Conservation (phyloP, 2,329 filamentous ascomycete genomes). For the Claviceps quebecensis region DNA sequence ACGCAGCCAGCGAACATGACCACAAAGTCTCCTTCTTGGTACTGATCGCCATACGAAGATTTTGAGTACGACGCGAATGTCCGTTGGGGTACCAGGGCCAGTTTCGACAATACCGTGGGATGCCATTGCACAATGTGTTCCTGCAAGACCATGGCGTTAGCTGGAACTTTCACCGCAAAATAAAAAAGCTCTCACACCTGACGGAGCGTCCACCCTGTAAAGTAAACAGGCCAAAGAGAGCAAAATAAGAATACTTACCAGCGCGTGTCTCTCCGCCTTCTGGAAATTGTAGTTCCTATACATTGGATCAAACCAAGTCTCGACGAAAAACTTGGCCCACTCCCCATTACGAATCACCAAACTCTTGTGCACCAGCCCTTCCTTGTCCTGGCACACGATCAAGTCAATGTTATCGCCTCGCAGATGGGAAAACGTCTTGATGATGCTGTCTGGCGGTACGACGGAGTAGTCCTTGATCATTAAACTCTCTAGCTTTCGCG, state of each 20-base stretch:
- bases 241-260: slow-evolving; percentile 41
- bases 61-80: slow-evolving; percentile 65
- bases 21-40: slow-evolving; percentile 73
- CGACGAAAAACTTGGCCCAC: slow-evolving; percentile 85
- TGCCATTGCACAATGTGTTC: slow-evolving; percentile 94
- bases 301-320: slow-evolving; percentile 91
- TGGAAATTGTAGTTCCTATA: slow-evolving; percentile 94
- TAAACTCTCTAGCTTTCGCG: slow-evolving; percentile 51
- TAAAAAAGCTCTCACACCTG: no score
- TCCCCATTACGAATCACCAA: slow-evolving; percentile 72
- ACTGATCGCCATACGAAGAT: slow-evolving; percentile 44
- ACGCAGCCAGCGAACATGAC: slow-evolving; percentile 67
- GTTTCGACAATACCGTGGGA: slow-evolving; percentile 79
- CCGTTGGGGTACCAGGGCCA: slow-evolving; percentile 80
- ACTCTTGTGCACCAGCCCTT: slow-evolving; percentile 63
- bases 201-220: no score
- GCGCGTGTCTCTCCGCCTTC: slow-evolving; percentile 79
- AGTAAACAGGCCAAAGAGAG: no score
- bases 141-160: slow-evolving; percentile 24
- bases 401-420: slow-evolving; percentile 65
- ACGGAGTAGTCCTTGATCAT: slow-evolving; percentile 81
- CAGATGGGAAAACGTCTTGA: slow-evolving; percentile 82
- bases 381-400: slow-evolving; percentile 70
- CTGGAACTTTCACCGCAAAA: neutral
- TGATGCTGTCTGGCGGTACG: slow-evolving; percentile 91